Evolutionary conservation across 129 eudicot genomes (phyloP).

Genomic region (Saussurea involucrata): DNA sequence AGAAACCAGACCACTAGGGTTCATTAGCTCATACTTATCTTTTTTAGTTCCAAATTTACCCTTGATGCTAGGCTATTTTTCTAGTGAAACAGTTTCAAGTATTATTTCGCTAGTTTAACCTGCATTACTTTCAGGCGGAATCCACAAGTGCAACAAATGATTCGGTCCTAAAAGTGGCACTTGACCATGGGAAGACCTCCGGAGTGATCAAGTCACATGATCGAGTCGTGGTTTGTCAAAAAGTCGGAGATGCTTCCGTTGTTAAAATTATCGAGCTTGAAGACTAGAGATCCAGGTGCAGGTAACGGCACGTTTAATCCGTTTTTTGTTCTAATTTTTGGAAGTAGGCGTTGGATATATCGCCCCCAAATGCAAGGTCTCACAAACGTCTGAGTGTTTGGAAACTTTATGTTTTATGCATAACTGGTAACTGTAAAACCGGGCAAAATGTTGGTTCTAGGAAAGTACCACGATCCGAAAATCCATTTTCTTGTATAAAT

Average conservation of each 20-base stretch:
- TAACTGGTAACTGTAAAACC: constrained; percentile 13
- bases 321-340: constrained; percentile 5
- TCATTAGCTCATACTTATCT: too few relatives aligned
- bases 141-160: constrained; percentile 68
- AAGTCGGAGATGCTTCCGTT: constrained; percentile 84
- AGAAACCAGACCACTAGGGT: background rate
- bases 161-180: constrained; percentile 69
- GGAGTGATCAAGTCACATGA: constrained; percentile 81
- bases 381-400: background rate
- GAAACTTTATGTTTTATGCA: constrained; percentile 17
- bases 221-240: constrained; percentile 82
- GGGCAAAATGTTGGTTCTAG: constrained; percentile 20
- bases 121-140: constrained; percentile 53
- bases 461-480: constrained; percentile 2
- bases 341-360: constrained; percentile 36
- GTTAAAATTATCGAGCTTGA: constrained; percentile 87
- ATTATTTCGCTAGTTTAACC: background rate
- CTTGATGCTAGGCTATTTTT: background rate
- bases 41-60: background rate
- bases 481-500: constrained; percentile 13
- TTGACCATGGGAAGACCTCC: constrained; percentile 75
- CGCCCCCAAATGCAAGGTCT: constrained; percentile 25
- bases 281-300: constrained; percentile 27
- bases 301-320: background rate
- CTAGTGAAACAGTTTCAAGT: background rate